phyloP scores from a whole-genome alignment of 208 protist species.

The Trypanosoma boissoni region DNA sequence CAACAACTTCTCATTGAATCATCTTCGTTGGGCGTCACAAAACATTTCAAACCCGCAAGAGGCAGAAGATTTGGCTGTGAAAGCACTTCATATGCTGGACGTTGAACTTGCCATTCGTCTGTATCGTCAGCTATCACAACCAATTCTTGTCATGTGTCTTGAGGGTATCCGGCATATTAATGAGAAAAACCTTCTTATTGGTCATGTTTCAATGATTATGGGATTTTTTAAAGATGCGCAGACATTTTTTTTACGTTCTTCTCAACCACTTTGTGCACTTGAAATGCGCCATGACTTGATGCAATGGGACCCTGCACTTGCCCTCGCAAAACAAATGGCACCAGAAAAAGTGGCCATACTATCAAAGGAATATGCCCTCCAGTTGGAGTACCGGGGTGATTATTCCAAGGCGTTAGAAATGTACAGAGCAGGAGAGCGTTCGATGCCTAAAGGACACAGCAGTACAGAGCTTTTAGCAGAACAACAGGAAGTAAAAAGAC shows the following conservation, averaged over 20 bases:
- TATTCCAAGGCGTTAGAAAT: constrained; percentile 89
- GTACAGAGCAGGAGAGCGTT: constrained; percentile 69
- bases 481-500: constrained; percentile 60
- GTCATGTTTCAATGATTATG: constrained; percentile 94
- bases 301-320: constrained; percentile 95
- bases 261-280: constrained; percentile 90
- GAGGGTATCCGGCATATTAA: constrained; percentile 91
- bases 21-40: constrained; percentile 86
- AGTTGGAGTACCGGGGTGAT: constrained; percentile 96
- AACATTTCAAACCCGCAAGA: constrained; percentile 82
- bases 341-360: constrained; percentile 89
- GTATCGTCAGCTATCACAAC: constrained; percentile 91
- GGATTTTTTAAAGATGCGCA: constrained; percentile 93
- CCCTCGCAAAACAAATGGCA: constrained; percentile 91
- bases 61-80: constrained; percentile 80
- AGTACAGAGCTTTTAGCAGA: constrained; percentile 76
- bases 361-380: constrained; percentile 93
- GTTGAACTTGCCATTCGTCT: constrained; percentile 91
- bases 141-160: constrained; percentile 92
- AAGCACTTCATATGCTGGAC: constrained; percentile 93
- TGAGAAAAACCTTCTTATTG: constrained; percentile 93
- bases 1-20: constrained; percentile 92
- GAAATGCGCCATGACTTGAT: constrained; percentile 97
- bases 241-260: constrained; percentile 90
- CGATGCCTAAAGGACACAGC: constrained; percentile 68